phyloP scores from a whole-genome alignment of 345 rosid genomes.

The Hibiscus trionum region DNA sequence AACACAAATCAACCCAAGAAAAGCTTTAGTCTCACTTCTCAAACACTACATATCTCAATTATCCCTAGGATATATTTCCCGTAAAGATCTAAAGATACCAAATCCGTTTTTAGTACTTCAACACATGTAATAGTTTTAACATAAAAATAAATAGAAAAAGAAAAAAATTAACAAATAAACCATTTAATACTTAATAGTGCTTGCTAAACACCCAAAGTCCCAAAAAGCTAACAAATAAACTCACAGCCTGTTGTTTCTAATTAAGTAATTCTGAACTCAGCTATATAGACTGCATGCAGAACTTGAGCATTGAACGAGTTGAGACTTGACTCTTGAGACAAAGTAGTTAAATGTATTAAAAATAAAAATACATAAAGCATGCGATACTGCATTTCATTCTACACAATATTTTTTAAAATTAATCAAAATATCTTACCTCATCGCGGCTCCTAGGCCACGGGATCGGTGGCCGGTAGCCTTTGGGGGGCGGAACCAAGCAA shows the following conservation, averaged over 20 bases:
- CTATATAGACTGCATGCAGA: background rate
- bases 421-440: constrained; percentile 41
- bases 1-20: background rate
- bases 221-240: background rate
- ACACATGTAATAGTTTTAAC: background rate
- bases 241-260: background rate
- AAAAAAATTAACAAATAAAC: background rate
- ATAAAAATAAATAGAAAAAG: too few relatives aligned
- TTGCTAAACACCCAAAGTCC: background rate
- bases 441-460: constrained; percentile 96
- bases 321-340: background rate
- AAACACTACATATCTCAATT: background rate
- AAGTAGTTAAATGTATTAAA: background rate
- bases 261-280: background rate
- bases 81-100: background rate
- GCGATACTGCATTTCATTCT: background rate
- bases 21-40: background rate
- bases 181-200: background rate
- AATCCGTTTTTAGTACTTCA: background rate
- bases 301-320: background rate
- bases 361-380: background rate
- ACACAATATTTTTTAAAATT: background rate
- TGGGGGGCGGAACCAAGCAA: constrained; percentile 76
- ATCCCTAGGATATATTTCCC: background rate
- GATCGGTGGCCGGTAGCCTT: constrained; percentile 59